A percentile compares a stretch with the other conserved stretches of the same genome.
These are phyloP conservation scores for Zymoseptoria brevis DNA, from an alignment of 2,329 filamentous ascomycete species.

Conservation along the genomic window DNA sequence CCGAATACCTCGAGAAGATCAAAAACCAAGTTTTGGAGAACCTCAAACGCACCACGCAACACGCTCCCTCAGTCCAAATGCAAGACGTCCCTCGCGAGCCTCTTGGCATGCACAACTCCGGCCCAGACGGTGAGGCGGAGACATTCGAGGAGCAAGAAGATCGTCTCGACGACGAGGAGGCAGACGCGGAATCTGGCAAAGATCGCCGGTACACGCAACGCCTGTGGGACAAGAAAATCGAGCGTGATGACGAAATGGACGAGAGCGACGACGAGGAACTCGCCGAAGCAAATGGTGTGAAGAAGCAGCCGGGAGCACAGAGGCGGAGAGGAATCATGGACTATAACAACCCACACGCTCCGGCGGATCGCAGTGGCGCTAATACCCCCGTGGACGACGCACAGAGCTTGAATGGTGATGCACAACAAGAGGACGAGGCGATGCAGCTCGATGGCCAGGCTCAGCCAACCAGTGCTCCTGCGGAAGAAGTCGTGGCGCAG, in stretches of 20 bases:
- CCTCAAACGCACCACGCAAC: constrained; percentile 54
- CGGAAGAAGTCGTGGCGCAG: constrained; percentile 18
- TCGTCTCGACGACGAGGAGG: constrained; percentile 60
- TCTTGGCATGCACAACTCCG: constrained; percentile 40
- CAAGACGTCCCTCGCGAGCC: constrained; percentile 54
- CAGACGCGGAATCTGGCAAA: constrained; percentile 79
- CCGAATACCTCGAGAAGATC: constrained; percentile 62
- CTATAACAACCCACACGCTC: constrained; percentile 50
- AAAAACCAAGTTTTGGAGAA: constrained; percentile 59
- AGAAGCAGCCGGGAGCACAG: constrained; percentile 38
- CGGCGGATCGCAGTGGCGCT: constrained; percentile 44
- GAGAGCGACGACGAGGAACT: constrained; percentile 88
- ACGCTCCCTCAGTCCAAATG: constrained; percentile 56
- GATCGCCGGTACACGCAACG: constrained; percentile 76
- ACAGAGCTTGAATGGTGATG: constrained; percentile 26
- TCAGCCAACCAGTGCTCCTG: constrained; percentile 17
- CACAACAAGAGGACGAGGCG: constrained; percentile 10
- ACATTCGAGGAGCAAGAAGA: constrained; percentile 57
- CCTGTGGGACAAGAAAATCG: constrained; percentile 70
- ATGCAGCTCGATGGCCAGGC: constrained; percentile 24
- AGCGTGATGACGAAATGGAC: constrained; percentile 67
- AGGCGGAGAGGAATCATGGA: constrained; percentile 54
- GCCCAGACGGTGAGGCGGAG: constrained; percentile 31
- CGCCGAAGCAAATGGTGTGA: constrained; percentile 63
- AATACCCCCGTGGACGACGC: constrained; percentile 30